Conservation (phyloP, 257 asterid species). For the Solanum rostratum region DNA sequence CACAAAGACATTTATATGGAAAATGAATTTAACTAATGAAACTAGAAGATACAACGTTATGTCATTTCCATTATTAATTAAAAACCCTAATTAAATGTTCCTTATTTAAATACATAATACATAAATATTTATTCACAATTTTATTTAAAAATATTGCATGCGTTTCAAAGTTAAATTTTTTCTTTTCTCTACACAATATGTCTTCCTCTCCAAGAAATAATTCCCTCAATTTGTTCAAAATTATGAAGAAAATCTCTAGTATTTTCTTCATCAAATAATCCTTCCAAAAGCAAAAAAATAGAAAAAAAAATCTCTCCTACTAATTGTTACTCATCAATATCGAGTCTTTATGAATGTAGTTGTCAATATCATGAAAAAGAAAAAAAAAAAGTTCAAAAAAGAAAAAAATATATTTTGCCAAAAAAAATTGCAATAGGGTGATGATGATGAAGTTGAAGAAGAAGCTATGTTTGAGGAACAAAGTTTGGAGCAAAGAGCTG, state of each 20-base stretch:
- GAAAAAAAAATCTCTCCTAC: not conserved
- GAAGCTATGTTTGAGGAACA: not conserved
- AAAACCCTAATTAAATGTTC: not conserved
- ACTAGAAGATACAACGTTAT: not conserved
- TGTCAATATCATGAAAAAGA: not conserved
- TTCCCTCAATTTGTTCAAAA: not conserved
- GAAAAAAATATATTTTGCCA: not conserved
- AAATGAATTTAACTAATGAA: not conserved
- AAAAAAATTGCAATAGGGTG: not conserved
- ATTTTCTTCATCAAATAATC: not conserved
- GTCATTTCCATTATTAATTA: not conserved
- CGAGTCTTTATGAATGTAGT: not conserved
- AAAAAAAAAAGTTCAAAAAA: not conserved
- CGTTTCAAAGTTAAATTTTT: not conserved
- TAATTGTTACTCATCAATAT: not conserved
- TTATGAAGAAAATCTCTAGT: not conserved
- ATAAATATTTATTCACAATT: not conserved
- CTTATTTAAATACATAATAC: not conserved
- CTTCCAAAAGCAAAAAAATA: not conserved
- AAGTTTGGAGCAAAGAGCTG: not conserved
- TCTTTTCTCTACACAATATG: not conserved
- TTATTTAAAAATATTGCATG: not conserved
- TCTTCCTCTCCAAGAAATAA: not conserved
- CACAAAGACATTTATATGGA: not conserved
- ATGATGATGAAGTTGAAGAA: not conserved